Percentiles rank a stretch among this genome's conserved stretches.
phyloP scores from a whole-genome alignment of 2,329 filamentous ascomycete genomes.

The Zopfia rhizophila region DNA sequence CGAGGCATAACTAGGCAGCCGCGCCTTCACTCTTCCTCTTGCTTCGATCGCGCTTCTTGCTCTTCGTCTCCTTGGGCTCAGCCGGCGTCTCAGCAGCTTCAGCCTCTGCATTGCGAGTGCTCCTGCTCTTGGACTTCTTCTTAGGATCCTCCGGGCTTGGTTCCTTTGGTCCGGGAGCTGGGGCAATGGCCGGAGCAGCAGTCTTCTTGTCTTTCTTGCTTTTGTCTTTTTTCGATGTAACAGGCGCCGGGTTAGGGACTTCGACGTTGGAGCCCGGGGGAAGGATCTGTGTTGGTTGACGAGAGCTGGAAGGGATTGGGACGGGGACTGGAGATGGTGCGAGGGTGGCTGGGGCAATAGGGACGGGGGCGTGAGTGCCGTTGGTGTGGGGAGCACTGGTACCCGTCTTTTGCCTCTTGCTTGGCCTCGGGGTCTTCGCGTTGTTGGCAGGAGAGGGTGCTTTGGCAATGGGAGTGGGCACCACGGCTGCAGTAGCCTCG shows the following conservation, averaged over 20 bases:
- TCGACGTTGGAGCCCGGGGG: constrained; percentile 22
- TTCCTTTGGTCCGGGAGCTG: constrained; percentile 39
- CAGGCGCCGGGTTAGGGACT: constrained; percentile 12
- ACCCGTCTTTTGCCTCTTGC: constrained; percentile 52
- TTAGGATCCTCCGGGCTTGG: constrained; percentile 40
- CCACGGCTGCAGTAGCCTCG: constrained; percentile 33
- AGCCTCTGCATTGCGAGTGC: constrained; percentile 44
- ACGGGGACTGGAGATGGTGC: constrained; percentile 38
- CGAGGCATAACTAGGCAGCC: constrained; percentile 36
- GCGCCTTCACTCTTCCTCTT: constrained; percentile 48
- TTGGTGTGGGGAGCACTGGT: constrained; percentile 32
- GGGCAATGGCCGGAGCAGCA: constrained; percentile 36
- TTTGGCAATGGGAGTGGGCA: constrained; percentile 45
- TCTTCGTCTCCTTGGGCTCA: constrained; percentile 37
- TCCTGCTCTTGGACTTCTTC: constrained; percentile 49
- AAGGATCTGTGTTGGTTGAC: constrained; percentile 17
- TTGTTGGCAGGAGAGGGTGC: constrained; percentile 47
- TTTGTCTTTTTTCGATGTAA: constrained; percentile 40
- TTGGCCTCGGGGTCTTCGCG: constrained; percentile 43
- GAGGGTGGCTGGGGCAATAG: constrained; percentile 19
- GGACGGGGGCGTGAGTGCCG: constrained; percentile 26
- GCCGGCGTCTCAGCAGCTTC: constrained; percentile 25
- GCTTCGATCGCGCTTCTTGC: constrained; percentile 45
- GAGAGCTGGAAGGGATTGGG: constrained; percentile 17
- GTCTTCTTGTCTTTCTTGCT: constrained; percentile 47